Evolutionary conservation across 306 rosid species (phyloP).

Genomic region (Lablab purpureus): DNA sequence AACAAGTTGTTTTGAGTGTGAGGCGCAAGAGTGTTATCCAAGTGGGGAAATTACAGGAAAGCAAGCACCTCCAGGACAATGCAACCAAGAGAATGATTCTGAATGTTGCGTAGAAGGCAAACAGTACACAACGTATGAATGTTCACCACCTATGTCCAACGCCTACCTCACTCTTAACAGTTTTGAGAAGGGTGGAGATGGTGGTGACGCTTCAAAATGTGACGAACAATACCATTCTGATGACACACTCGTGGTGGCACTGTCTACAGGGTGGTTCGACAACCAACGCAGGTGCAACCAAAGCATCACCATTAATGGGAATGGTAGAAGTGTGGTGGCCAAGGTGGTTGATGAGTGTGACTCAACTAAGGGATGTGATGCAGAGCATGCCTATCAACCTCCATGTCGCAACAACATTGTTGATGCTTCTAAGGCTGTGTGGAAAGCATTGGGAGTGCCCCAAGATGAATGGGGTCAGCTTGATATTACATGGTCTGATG

Average conservation of each 20-base stretch:
- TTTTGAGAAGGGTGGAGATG: conserved; percentile 58
- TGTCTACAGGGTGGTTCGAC: conserved; percentile 60
- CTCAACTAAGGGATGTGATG: conserved; percentile 60
- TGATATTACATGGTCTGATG: conserved; percentile 45
- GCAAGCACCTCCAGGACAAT: conserved; percentile 46
- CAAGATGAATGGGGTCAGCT: conserved; percentile 31
- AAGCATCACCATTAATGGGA: conserved; percentile 48
- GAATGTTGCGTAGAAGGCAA: conserved; percentile 54
- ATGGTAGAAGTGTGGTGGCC: conserved; percentile 56
- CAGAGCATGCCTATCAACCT: conserved; percentile 54
- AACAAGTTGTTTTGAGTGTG: not conserved
- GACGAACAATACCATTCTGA: conserved; percentile 52
- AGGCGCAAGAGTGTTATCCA: conserved; percentile 45
- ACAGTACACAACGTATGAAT: conserved; percentile 47
- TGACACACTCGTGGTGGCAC: conserved; percentile 45
- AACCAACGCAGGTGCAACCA: conserved; percentile 49
- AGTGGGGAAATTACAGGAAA: conserved; percentile 42
- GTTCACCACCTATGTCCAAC: conserved; percentile 50
- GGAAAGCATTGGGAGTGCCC: conserved; percentile 49
- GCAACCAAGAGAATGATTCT: conserved; percentile 52
- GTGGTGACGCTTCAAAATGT: conserved; percentile 57
- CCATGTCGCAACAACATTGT: conserved; percentile 58
- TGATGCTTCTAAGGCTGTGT: conserved; percentile 54
- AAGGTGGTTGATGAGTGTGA: conserved; percentile 67
- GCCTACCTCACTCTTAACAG: conserved; percentile 58